Conservation (phyloP, 352 stramenopile genomes). For the Pythium insidiosum region DNA sequence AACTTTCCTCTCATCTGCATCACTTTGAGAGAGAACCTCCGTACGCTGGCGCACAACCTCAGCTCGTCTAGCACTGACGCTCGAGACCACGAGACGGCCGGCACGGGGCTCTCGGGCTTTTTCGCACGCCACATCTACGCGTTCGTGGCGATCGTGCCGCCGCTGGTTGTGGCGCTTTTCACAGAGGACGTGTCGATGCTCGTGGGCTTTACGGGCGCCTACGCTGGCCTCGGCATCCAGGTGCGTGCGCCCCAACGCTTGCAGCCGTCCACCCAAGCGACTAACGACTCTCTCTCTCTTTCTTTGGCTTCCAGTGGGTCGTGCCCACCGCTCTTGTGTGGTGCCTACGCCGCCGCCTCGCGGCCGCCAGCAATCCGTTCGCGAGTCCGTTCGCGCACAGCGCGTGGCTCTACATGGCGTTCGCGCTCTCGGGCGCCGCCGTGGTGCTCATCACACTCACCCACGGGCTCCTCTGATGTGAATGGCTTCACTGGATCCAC, state of each 20-base stretch:
- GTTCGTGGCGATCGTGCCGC: conserved; percentile 62
- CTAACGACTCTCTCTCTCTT: neutral
- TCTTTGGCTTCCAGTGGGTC: conserved; percentile 45
- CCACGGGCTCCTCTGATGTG: no score
- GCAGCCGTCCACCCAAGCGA: no score
- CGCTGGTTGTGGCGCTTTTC: conserved; percentile 78
- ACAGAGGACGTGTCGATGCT: conserved; percentile 87
- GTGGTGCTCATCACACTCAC: conserved; percentile 70
- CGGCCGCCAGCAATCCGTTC: conserved; percentile 47
- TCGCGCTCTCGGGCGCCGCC: conserved; percentile 46
- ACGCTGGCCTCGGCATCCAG: conserved; percentile 81
- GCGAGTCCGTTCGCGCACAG: conserved; percentile 62
- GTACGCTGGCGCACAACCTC: conserved; percentile 51
- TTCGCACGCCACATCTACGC: conserved; percentile 55
- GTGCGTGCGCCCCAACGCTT: conserved; percentile 27
- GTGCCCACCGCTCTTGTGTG: conserved; percentile 73
- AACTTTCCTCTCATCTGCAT: conserved; percentile 85
- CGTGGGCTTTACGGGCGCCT: conserved; percentile 79
- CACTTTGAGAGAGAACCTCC: conserved; percentile 80
- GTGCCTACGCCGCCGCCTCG: conserved; percentile 53
- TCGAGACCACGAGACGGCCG: conserved; percentile 11
- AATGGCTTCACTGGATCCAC: no score
- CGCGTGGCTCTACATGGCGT: conserved; percentile 62
- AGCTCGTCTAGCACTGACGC: conserved; percentile 7
- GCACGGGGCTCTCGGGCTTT: conserved; percentile 37